Evolutionary conservation across 208 protist genomes (phyloP), one percentile per base, ranked within the genome.

Genomic region (Trypanosoma platydactyli): DNA sequence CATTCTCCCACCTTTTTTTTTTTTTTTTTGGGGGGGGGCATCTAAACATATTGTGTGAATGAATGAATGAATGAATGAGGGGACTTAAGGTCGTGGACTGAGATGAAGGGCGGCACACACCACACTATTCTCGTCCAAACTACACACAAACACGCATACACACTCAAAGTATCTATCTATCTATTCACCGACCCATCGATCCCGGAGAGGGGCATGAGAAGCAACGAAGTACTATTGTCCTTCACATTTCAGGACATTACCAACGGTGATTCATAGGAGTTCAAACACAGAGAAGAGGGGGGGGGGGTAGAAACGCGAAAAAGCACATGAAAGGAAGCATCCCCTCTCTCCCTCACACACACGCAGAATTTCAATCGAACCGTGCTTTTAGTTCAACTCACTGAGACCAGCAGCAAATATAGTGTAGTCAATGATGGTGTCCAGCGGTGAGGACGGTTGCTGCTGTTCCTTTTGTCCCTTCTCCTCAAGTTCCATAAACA

Each of bases 341-440:
- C 42, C 38, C 51, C 41, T 27, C 35, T 52, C 57, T 4, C 11
- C 61, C 56, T 12, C 24, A n/a, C 22, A 49, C 40, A n/a, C n/a
- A n/a, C n/a, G n/a, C n/a, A n/a, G n/a, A n/a, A n/a, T n/a, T n/a
- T n/a, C n/a, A n/a, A n/a, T n/a, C n/a, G n/a, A n/a, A n/a, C n/a
- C n/a, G n/a, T n/a, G n/a, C 12, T 12, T 67, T 48, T 27, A 42
- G 29, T 57, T 73, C 24, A 91, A 64, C 52, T 84, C 79, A 18
- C 51, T 42, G n/a, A 94, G 78, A 51, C 89, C 91, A 20, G 78
- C 72, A 5, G 76, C 77, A 70, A 88, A 89, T 1, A 57, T 63
- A 29, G 71, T 49, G 72, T 94, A 94, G 63, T 88, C 75, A 52
- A 94, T 80, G 12, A 88, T 42, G 3, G 80, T 75, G 50, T 92